These are phyloP conservation scores for Boletus sp. DNA, from an alignment of 768 basidiomycete species.

Conservation along the genomic window DNA sequence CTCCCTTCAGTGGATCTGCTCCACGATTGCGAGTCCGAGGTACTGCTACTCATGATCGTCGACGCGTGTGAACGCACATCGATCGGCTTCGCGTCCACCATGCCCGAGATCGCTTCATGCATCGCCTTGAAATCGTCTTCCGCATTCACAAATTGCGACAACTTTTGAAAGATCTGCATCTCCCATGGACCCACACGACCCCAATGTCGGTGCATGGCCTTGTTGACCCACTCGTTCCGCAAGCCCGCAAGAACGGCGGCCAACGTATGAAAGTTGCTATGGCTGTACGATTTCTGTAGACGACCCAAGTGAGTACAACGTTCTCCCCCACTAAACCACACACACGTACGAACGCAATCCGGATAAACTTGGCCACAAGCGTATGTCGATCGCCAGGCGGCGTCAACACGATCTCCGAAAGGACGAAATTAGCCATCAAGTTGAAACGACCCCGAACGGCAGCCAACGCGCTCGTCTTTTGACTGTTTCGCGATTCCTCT, in stretches of 20 bases:
- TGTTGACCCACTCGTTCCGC: conserved; percentile 61
- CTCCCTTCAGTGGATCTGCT: conserved; percentile 40
- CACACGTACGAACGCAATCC: conserved; percentile 73
- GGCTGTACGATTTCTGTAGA: conserved; percentile 70
- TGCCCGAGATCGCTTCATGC: conserved; percentile 57
- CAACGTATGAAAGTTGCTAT: conserved; percentile 75
- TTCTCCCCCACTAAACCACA: background rate
- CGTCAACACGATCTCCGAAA: conserved; percentile 78
- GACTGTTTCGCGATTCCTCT: conserved; percentile 50
- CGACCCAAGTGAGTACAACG: background rate
- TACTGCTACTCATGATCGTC: conserved; percentile 47
- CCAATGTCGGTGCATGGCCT: conserved; percentile 67
- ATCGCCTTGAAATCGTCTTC: conserved; percentile 74
- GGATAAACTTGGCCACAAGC: conserved; percentile 76
- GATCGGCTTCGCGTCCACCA: conserved; percentile 63
- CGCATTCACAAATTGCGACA: conserved; percentile 62
- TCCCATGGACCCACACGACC: conserved; percentile 66
- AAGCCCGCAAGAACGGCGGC: conserved; percentile 79
- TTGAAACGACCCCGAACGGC: conserved; percentile 82
- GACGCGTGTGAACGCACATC: conserved; percentile 51
- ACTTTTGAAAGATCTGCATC: conserved; percentile 65
- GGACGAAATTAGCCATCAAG: conserved; percentile 74
- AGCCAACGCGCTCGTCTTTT: conserved; percentile 69
- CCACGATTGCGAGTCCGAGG: conserved; percentile 39
- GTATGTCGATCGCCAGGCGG: conserved; percentile 58